Evolutionary conservation across 768 basidiomycete species (phyloP), one percentile per base, ranked within the genome.

Genomic region (Mycena albidolilacea): DNA sequence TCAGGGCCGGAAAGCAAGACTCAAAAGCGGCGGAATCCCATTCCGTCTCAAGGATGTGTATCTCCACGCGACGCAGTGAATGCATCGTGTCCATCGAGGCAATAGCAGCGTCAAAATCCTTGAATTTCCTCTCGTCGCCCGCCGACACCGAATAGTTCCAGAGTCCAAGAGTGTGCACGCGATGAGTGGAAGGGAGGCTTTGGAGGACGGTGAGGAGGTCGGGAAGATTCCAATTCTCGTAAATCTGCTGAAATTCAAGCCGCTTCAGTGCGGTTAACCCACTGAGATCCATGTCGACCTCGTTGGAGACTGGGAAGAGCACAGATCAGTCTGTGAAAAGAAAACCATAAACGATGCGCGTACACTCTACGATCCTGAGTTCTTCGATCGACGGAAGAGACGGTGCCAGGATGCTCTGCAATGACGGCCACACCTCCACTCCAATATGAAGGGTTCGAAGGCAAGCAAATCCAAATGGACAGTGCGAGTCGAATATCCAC

Each of bases 31-130:
- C 12, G 3, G 35, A 23, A 30, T 62, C 60, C 12, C 44, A 15
- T 43, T n/a, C 17, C 8, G 60, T 1, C 21, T 21, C 30, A 9
- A 19, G 7, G 23, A 62, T 8, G 9, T 62, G 39, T 5, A 62
- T 62, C 60, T 62, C 60, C 3, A 62, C 60, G 37, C 59, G 59
- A 44, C 43, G 60, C 21, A 62, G 43, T 14, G 60, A 62, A 15
- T 23, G 43, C 21, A 30, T 10, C 14, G 30, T 39, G 43, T 14
- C 60, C 23, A 62, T 41, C n/a, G 21, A 12, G 17, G 60, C 17
- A 19, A 62, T 30, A 21, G 41, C 12, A 11, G 60, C 14, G 43
- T 62, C 60, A 9, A 62, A 62, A 21, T 15, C 12, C 21, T 46
- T 62, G 43, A 44, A 62, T 7, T 7, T 30, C 6, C 14, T 30